These are phyloP conservation scores for Lathyrus oleraceus DNA, from an alignment of 306 rosid species.

Conservation along the genomic window DNA sequence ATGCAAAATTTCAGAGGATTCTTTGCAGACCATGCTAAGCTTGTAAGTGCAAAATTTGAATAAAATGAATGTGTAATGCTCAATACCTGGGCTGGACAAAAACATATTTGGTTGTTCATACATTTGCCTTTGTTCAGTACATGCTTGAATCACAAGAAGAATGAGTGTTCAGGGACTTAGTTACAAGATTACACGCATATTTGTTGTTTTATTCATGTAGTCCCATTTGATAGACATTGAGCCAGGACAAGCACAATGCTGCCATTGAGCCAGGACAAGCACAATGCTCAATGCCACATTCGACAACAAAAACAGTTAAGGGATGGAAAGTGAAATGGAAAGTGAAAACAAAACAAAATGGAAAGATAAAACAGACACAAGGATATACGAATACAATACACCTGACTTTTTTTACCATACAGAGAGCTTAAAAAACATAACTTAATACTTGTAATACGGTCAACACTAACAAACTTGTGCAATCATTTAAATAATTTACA, in stretches of 20 bases:
- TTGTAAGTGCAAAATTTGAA: background rate
- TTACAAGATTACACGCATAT: background rate
- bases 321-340: background rate
- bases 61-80: slow-evolving; percentile 2
- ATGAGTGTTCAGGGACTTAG: slow-evolving; percentile 3
- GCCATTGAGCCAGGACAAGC: background rate
- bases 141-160: background rate
- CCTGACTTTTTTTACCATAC: background rate
- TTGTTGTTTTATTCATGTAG: background rate
- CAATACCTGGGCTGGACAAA: slow-evolving; percentile 1
- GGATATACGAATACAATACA: background rate
- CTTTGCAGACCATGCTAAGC: slow-evolving; percentile 9
- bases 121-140: slow-evolving; percentile 1
- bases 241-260: background rate
- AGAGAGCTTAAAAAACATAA: slow-evolving; percentile 17
- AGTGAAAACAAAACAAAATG: background rate
- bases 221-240: background rate
- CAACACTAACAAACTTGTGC: slow-evolving; percentile 30
- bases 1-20: slow-evolving; percentile 18
- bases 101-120: slow-evolving; percentile 13
- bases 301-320: background rate
- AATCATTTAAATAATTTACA: slow-evolving; percentile 41
- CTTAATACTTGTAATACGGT: slow-evolving; percentile 33
- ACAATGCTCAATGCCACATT: background rate
- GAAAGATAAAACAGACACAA: background rate